Base-by-base conservation (phyloP, 2,329 filamentous ascomycete genomes). In the Diaporthe ilicicola region DNA sequence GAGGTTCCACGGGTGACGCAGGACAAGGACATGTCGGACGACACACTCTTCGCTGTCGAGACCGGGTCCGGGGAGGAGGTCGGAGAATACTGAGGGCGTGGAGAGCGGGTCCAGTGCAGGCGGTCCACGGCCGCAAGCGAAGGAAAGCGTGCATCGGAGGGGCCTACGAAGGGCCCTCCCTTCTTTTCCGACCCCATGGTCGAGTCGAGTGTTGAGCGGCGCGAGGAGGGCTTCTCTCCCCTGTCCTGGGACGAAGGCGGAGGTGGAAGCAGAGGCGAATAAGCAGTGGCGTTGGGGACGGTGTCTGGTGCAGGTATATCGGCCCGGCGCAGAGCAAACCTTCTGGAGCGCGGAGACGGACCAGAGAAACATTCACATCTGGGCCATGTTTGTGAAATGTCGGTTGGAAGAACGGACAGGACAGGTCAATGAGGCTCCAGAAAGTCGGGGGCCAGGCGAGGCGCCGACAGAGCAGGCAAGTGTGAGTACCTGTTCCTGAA, bases 1-100 rank as follows among this genome's bases (percentile, higher is more conserved):
- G 82, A 78, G 27, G 82, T 83, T 56, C 84, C 82, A 72, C 82
- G 83, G 74, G 81, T 82, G 69, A 73, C 71, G 48, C 71, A 73
- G 46, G 71, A 73, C 17, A 73, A n/a, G 15, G 69, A 62, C 17
- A 53, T 56, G 34, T 39, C 66, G 22, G 32, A 22, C 46, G 53
- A 42, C 37, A 15, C 29, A 50, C 6, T 55, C 53, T 72, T 50
- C 48, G 61, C 53, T 42, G 54, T 48, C 53, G 37, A 17, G 27
- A 46, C 55, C 55, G 59, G 67, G 24, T 62, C 29, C 32, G 61
- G 55, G 17, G 67, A 27, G 15, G 67, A 69, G 1, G 61, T 48
- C n/a, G 44, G n/a, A 29, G 70, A 53, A 24, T 44, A 55, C n/a
- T 55, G 67, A 29, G 70, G 46, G 53, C 19, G 24, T 44, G 50